A percentile compares a stretch with the other conserved stretches of the same genome.
Evolutionary conservation across 192 early-diverging fungal genomes (phyloP).

Genomic region (Coemansia sp.): DNA sequence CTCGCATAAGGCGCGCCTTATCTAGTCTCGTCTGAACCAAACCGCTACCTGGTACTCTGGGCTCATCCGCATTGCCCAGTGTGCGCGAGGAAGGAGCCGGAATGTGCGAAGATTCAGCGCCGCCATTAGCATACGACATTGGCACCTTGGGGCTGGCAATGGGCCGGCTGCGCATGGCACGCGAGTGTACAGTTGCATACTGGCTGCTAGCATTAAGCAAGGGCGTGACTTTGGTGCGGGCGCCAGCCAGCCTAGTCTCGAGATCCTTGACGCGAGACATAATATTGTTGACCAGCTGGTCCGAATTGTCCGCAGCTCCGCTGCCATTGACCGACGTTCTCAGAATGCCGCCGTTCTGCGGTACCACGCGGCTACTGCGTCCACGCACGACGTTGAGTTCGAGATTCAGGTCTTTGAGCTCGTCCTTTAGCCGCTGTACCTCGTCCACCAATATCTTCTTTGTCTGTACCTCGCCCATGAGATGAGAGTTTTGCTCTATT

Average conservation of each 20-base stretch:
- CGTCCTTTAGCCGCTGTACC: slow-evolving; percentile 77
- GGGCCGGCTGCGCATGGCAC: slow-evolving; percentile 35
- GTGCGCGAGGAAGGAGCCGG: slow-evolving; percentile 22
- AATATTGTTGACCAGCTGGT: slow-evolving; percentile 74
- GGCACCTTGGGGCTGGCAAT: slow-evolving; percentile 44
- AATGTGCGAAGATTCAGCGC: slow-evolving; percentile 14
- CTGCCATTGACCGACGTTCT: slow-evolving; percentile 44
- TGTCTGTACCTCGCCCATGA: slow-evolving; percentile 67
- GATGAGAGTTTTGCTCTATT: slow-evolving; percentile 67
- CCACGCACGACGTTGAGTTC: slow-evolving; percentile 58
- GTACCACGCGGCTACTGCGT: slow-evolving; percentile 43
- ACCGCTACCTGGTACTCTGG: slow-evolving; percentile 15
- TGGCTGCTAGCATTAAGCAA: slow-evolving; percentile 56
- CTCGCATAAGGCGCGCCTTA: slow-evolving; percentile 32
- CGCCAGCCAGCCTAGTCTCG: slow-evolving; percentile 73
- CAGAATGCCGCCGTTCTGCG: slow-evolving; percentile 37
- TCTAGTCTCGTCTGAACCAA: slow-evolving; percentile 37
- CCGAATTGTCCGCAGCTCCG: slow-evolving; percentile 57
- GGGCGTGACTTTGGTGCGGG: slow-evolving; percentile 75
- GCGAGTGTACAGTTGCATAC: slow-evolving; percentile 48
- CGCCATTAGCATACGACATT: slow-evolving; percentile 10
- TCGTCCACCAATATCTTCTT: slow-evolving; percentile 73
- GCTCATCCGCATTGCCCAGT: slow-evolving; percentile 16
- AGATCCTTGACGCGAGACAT: slow-evolving; percentile 76
- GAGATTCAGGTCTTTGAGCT: slow-evolving; percentile 64